Percentiles rank a stretch among this genome's conserved stretches.
Evolutionary conservation across 2,329 filamentous ascomycete species (phyloP).

Genomic region (Scedosporium apiospermum): DNA sequence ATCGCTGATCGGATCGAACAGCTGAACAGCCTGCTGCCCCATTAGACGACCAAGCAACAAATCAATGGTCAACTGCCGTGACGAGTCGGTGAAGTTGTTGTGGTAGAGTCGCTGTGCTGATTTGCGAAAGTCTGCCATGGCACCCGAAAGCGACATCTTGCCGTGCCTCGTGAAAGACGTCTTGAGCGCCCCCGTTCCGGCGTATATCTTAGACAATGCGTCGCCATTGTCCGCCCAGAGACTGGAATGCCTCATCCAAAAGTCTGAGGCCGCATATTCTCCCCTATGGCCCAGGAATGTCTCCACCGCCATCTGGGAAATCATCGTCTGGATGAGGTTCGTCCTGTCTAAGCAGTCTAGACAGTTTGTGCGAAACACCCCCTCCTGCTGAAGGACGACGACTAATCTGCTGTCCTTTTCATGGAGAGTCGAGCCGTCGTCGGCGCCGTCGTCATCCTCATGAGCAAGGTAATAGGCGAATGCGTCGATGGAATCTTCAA

Average conservation of each 20-base stretch:
- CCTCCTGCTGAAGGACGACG: constrained; percentile 80
- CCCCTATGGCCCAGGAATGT: constrained; percentile 67
- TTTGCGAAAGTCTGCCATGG: constrained; percentile 90
- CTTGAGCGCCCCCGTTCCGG: constrained; percentile 90
- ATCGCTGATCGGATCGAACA: constrained; percentile 93
- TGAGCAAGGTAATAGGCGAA: constrained; percentile 92
- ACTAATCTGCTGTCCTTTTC: constrained; percentile 34
- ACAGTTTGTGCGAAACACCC: constrained; percentile 94
- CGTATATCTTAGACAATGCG: constrained; percentile 87
- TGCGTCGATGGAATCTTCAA: constrained; percentile 68
- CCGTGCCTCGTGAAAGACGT: constrained; percentile 89
- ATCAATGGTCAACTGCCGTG: constrained; percentile 88
- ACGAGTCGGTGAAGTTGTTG: constrained; percentile 95
- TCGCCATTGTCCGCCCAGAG: constrained; percentile 98
- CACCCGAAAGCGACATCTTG: constrained; percentile 90
- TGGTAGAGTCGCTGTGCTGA: constrained; percentile 90
- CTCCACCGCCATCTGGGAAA: constrained; percentile 88
- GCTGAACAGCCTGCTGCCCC: constrained; percentile 70
- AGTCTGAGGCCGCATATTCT: constrained; percentile 63
- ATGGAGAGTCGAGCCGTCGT: constrained; percentile 23
- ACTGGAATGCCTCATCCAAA: constrained; percentile 86
- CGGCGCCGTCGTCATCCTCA: constrained; percentile 49
- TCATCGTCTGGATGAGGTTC: constrained; percentile 90
- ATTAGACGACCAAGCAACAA: constrained; percentile 79
- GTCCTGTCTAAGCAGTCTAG: constrained; percentile 93